These are phyloP conservation scores for Candida neerlandica DNA, from an alignment of 1,139 yeast genomes.

Conservation along the genomic window DNA sequence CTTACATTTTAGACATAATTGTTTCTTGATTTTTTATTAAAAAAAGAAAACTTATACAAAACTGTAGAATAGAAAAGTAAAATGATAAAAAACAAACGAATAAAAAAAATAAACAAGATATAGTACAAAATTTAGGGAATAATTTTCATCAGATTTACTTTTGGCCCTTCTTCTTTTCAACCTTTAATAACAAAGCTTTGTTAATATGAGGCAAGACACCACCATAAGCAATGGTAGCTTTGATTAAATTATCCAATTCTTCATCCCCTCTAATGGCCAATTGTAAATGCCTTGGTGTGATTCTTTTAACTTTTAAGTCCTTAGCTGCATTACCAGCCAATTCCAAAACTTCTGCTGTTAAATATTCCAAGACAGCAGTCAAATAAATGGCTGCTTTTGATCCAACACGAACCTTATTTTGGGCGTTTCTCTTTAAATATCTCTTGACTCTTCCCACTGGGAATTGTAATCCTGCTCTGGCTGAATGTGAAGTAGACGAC, in stretches of 20 bases:
- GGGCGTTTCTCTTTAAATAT: constrained; percentile 88
- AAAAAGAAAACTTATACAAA: constrained; percentile 3
- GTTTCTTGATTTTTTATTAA: neutral
- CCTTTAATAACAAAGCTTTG: constrained; percentile 90
- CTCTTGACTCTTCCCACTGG: constrained; percentile 99
- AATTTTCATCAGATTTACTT: constrained; percentile 25
- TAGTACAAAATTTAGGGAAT: constrained; percentile 1
- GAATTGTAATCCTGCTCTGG: constrained; percentile 96
- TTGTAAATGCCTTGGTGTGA: constrained; percentile 98
- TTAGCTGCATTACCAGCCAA: constrained; percentile 99
- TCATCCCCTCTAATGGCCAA: constrained; percentile 99
- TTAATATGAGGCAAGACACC: constrained; percentile 97
- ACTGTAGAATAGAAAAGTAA: constrained; percentile 5
- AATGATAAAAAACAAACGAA: constrained; percentile 4
- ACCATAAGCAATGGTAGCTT: constrained; percentile 98
- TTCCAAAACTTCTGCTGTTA: constrained; percentile 98
- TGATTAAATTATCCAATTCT: constrained; percentile 92
- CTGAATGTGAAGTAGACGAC: constrained; percentile 82
- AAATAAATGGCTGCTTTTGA: constrained; percentile 96
- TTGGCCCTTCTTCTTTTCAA: constrained; percentile 73
- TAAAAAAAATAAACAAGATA: constrained; percentile 10
- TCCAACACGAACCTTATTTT: constrained; percentile 93
- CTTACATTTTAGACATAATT: neutral
- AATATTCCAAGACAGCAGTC: constrained; percentile 95
- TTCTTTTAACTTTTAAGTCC: constrained; percentile 97